Evolutionary conservation across 2,329 filamentous ascomycete species (phyloP), one percentile per base, ranked within the genome.

Genomic region (Coccinonectria pachysandricola): DNA sequence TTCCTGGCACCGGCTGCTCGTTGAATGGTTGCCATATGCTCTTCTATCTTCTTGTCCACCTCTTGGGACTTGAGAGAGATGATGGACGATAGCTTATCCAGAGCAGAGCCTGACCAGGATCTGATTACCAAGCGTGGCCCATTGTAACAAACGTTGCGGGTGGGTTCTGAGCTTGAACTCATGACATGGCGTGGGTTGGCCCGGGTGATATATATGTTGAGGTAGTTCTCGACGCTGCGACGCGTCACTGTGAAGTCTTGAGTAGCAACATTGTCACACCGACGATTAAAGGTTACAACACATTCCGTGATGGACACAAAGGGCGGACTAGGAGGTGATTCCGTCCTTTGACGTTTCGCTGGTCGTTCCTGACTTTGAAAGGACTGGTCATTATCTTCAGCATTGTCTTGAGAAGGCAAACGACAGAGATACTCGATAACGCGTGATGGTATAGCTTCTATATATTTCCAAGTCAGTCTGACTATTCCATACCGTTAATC

Each of bases 261-360:
- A 4, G 38, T 14, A 8, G 34, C 31, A 11, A 15, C 10, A 10
- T 39, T 35, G 10, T 23, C 26, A 17, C 43, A 46, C 23, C 21
- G 35, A 7, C 54, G 49, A n/a, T 35, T 40, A 25, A 57, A 33
- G 5, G 27, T 38, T 5, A 55, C 12, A 8, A 37, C 23, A 16
- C 36, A 37, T 21, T 32, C 46, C 10, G 39, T 41, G 10, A 57
- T 24, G 16, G 41, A 41, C 15, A 56, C 44, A 12, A 43, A 37
- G 13, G 27, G 30, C 14, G 27, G 21, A 16, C 10, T 22, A 18
- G 19, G 23, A 24, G 27, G 31, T 22, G 12, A 22, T 11, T 34
- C 28, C 8, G 41, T 35, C 40, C 50, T 57, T 24, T 43, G 51
- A 24, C 53, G 51, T 39, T 57, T 57, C 4, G 31, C 12, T 10